Evolutionary conservation across 257 asterid genomes (phyloP), one percentile per base, ranked within the genome.

Genomic region (Penstemon davidsonii): DNA sequence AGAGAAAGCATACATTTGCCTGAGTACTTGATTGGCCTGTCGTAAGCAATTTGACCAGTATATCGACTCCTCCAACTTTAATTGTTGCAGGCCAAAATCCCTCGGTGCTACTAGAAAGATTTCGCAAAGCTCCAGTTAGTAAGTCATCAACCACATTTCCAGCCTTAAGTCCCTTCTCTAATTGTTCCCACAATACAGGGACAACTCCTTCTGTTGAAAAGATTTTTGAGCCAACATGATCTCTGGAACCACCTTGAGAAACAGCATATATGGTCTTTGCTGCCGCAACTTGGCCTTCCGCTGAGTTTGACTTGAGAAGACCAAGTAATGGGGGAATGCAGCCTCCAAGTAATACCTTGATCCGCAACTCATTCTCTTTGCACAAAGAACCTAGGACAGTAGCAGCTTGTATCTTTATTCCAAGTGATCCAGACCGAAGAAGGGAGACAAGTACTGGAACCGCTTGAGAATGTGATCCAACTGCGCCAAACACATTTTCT

Each of bases 401-500:
- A 57, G 96, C 99, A 60, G 99, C 92, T 76, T 87, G 95, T 79
- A 88, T 85, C 86, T 94, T 94, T 70, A 90, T 87, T 73, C 87
- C 95, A 40, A 87, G 82, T 62, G 97, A 87, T 70, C 97, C 99
- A 36, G 99, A 88, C 68, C 99, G 95, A 62, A 94, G 95, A 70
- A 91, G 96, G 51, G 99, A 94, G 15, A 94, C 99, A 6, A 94
- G 97, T 46, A 94, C 97, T n/a, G 99, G 99, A 76, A 94, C 99
- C 43, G 99, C 99, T 78, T 94, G 99, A 71, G 99, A 94, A 82
- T 94, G 99, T 56, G 99, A 91, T 68, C 96, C 97, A 70, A 94
- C 97, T 49, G 97, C 99, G 72, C 96, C 82, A 62, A 93, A 93
- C 72, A 96, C 99, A 76, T 83, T 88, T 73, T 85, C 96, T 41